Percentiles rank a stretch among this genome's conserved stretches.
Evolutionary conservation across 768 basidiomycete species (phyloP).

Genomic region (Mycena indigotica): DNA sequence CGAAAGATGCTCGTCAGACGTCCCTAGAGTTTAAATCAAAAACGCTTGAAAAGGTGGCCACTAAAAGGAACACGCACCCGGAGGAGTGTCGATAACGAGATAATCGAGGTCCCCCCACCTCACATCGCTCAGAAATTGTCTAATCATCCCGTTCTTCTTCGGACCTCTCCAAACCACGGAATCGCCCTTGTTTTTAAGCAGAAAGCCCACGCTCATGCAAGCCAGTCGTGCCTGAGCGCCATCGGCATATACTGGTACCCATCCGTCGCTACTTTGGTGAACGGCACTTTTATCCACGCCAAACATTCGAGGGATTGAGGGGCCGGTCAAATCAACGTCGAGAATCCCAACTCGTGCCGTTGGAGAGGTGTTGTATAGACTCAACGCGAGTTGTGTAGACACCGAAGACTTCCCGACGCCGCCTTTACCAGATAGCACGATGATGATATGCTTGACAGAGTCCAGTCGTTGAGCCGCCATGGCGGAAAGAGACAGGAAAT

Average conservation of each 20-base stretch:
- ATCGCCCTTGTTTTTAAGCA: conserved; percentile 87
- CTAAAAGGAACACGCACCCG: conserved; percentile 59
- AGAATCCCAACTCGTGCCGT: conserved; percentile 81
- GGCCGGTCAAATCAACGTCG: conserved; percentile 92
- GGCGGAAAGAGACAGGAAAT: conserved; percentile 27
- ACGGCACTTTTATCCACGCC: conserved; percentile 85
- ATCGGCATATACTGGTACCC: conserved; percentile 98
- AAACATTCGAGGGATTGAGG: conserved; percentile 94
- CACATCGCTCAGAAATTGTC: conserved; percentile 94
- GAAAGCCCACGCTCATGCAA: conserved; percentile 97
- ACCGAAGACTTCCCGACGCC: conserved; percentile 99
- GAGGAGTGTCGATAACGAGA: conserved; percentile 93
- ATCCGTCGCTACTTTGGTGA: conserved; percentile 92
- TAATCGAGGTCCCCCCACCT: conserved; percentile 93
- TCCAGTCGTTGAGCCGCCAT: conserved; percentile 68
- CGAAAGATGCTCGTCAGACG: conserved; percentile 97
- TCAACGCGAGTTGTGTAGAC: conserved; percentile 87
- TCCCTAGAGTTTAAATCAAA: conserved; percentile 58
- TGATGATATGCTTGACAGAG: conserved; percentile 80
- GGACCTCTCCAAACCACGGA: conserved; percentile 98
- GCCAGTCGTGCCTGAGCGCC: conserved; percentile 70
- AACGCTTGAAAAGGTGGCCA: conserved; percentile 7
- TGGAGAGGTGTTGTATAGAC: conserved; percentile 71
- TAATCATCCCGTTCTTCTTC: conserved; percentile 98
- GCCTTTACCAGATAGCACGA: conserved; percentile 95